These are phyloP conservation scores for Russula ochroleuca DNA, from an alignment of 768 basidiomycete genomes.

Conservation along the genomic window DNA sequence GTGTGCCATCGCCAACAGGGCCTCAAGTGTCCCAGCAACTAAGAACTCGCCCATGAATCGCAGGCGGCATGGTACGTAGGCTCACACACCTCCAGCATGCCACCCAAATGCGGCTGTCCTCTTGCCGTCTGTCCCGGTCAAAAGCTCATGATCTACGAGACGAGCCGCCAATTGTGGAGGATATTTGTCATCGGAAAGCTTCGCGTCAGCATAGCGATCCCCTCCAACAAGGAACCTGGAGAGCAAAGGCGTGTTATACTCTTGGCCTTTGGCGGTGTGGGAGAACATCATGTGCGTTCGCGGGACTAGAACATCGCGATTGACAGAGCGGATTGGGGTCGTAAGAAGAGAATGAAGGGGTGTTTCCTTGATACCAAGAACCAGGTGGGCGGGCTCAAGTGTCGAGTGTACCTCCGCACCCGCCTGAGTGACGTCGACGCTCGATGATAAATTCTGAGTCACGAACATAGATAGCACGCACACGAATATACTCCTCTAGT, in stretches of 20 bases:
- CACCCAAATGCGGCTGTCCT: slow-evolving; percentile 88
- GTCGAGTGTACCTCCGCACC: slow-evolving; percentile 62
- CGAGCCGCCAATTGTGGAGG: slow-evolving; percentile 38
- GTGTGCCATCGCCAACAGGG: slow-evolving; percentile 72
- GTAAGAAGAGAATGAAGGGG: slow-evolving; percentile 59
- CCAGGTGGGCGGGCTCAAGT: slow-evolving; percentile 63
- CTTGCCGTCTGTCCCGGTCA: slow-evolving; percentile 59
- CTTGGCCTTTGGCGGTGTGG: slow-evolving; percentile 84
- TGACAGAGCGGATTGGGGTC: slow-evolving; percentile 37
- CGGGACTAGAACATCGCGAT: slow-evolving; percentile 32
- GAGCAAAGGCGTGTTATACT: slow-evolving; percentile 79
- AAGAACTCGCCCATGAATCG: slow-evolving; percentile 6
- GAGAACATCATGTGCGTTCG: slow-evolving; percentile 90
- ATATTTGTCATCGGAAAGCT: slow-evolving; percentile 4
- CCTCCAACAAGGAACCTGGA: slow-evolving; percentile 48
- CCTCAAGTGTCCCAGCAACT: slow-evolving; percentile 86
- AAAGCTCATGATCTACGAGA: slow-evolving; percentile 82
- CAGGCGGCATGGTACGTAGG: background rate
- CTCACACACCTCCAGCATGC: slow-evolving; percentile 75
- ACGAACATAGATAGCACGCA: slow-evolving; percentile 35
- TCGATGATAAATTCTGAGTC: background rate
- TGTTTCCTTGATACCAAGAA: slow-evolving; percentile 88
- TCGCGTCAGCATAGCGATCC: slow-evolving; percentile 14
- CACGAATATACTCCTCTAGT: slow-evolving; percentile 59
- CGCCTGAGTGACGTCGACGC: slow-evolving; percentile 45